phyloP scores from a whole-genome alignment of 371 early-diverging fungal genomes.

The Zychaea mexicana region DNA sequence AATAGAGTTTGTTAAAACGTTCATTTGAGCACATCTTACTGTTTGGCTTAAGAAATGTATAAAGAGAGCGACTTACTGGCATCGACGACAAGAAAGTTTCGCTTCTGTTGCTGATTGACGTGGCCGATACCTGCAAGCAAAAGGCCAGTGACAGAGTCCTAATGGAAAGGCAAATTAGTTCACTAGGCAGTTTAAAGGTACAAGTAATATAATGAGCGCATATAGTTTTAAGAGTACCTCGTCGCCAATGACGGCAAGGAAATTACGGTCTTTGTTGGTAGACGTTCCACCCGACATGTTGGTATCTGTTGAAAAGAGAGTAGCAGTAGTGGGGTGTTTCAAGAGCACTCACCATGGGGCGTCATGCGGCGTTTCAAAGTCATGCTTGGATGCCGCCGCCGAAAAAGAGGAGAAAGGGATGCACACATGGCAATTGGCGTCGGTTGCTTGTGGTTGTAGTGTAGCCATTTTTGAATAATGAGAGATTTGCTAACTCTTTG shows the following conservation, averaged over 20 bases:
- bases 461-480: too few relatives aligned
- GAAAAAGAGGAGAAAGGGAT: too few relatives aligned
- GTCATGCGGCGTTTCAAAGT: conserved; percentile 12
- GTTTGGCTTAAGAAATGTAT: neutral
- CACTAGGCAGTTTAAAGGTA: neutral
- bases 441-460: too few relatives aligned
- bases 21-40: neutral
- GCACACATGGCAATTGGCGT: too few relatives aligned
- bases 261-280: conserved; percentile 74
- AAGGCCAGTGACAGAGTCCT: conserved; percentile 98
- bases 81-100: conserved; percentile 96
- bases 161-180: too few relatives aligned
- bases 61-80: conserved; percentile 64
- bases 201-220: neutral
- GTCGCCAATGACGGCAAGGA: conserved; percentile 96
- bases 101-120: conserved; percentile 78
- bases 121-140: conserved; percentile 97
- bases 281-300: conserved; percentile 44
- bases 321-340: neutral
- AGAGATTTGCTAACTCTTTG: too few relatives aligned
- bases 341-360: neutral
- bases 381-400: too few relatives aligned
- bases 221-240: conserved; percentile 67
- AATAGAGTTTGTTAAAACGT: conserved; percentile 1
- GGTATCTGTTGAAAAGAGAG: neutral